Base-by-base conservation (phyloP, 345 rosid species). In the Moricandia arvensis region DNA sequence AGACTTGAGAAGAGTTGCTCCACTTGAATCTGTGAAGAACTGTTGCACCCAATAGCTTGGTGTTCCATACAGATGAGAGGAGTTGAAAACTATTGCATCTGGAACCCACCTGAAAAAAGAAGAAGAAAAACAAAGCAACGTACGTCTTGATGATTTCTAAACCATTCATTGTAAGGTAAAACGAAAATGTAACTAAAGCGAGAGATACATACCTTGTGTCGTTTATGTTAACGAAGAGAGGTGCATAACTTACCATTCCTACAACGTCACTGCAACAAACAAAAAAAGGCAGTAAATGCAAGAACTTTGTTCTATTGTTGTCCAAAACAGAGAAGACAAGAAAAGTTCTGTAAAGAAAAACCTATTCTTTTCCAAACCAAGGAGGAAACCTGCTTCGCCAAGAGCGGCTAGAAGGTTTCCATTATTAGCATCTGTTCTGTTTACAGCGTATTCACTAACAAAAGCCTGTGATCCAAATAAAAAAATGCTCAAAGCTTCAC, bases 301-400 rank as follows among this genome's bases (percentile, higher is more conserved):
- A 37, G 3, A 13, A 45, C 16, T 45, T 13, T 13, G 51, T 10
- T 15, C 0, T 38, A 6, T 45, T 3, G 26, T 34, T 0, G 17
- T 45, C 53, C 17, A 49, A 49, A 45, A 17, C 3, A 12, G 13
- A 58, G 37, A 67, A 75, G 59, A 33, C 16, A 4, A 24, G 8
- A 21, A 7, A 61, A 21, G 38, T n/a, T 13, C 3, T 27, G 3
- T 43, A 13, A 4, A 5, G 6, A 58, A 34, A 53, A 55, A 93
- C 96, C 97, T 91, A 82, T 94, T 94, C 76, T 87, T 91, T 85
- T 93, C 98, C 49, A 93, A 79, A 63, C 98, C 98, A 61, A 93
- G 84, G 58, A 91, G 93, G 77, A 93, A 93, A 0, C 78, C 97
- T 67, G 96, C 98, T 81, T 91, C 98, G 38, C 85, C 97, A 69